A percentile compares a stretch with the other conserved stretches of the same genome.
Conservation (phyloP, 1,139 yeast species). For the Taphrina confusa region DNA sequence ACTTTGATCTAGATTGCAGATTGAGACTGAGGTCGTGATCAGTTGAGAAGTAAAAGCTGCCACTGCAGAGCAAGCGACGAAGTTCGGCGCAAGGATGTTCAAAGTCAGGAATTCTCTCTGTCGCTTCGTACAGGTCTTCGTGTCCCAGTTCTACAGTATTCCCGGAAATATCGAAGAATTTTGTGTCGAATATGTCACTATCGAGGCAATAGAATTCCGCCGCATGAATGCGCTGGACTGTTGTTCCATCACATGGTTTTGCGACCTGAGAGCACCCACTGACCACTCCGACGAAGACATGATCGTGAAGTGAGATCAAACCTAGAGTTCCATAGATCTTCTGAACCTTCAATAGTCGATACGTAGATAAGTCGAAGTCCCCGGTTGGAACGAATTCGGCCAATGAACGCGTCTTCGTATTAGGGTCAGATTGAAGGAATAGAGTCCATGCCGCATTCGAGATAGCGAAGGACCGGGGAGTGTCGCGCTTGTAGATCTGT, state of each 20-base stretch:
- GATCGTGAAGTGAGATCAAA: conserved; percentile 56
- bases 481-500: conserved; percentile 24
- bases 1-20: conserved; percentile 57
- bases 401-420: conserved; percentile 8
- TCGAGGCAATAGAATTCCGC: conserved; percentile 84
- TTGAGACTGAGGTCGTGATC: conserved; percentile 88
- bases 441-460: conserved; percentile 31
- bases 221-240: conserved; percentile 73
- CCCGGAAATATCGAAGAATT: conserved; percentile 58
- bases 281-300: conserved; percentile 75
- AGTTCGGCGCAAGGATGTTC: conserved; percentile 86
- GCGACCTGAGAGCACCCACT: conserved; percentile 81
- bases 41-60: conserved; percentile 87
- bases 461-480: conserved; percentile 17
- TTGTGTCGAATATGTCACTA: conserved; percentile 74
- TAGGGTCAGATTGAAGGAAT: conserved; percentile 15
- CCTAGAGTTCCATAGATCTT: conserved; percentile 77
- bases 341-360: conserved; percentile 24
- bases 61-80: conserved; percentile 74
- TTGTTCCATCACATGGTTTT: conserved; percentile 62
- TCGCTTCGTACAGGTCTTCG: conserved; percentile 31
- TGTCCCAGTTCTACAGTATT: conserved; percentile 29
- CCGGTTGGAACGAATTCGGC: conserved; percentile 27
- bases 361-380: conserved; percentile 17
- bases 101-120: conserved; percentile 40